A percentile compares a stretch with the other conserved stretches of the same genome.
These are phyloP conservation scores for Mimosa pudica DNA, from an alignment of 306 rosid genomes.

Conservation along the genomic window DNA sequence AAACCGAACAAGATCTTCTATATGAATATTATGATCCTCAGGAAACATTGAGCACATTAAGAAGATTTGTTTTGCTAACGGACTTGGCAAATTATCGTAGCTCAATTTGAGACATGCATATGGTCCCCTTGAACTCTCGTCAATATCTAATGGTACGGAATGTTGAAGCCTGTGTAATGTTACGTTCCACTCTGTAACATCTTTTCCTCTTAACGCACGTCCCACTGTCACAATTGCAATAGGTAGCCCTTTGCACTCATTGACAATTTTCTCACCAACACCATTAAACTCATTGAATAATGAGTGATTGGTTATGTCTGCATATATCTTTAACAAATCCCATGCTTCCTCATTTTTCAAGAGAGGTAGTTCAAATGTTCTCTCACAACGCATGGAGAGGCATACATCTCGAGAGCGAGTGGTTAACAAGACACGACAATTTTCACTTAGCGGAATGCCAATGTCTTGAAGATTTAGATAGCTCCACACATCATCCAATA, in stretches of 20 bases:
- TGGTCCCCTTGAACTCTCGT: too few species aligned
- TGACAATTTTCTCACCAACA: neutral
- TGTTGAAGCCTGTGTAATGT: too few species aligned
- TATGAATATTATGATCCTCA: too few species aligned
- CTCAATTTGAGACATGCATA: too few species aligned
- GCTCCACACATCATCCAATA: constrained; percentile 19
- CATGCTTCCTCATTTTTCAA: neutral
- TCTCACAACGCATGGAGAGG: neutral
- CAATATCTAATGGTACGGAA: too few species aligned
- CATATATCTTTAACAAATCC: neutral
- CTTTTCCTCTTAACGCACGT: too few species aligned
- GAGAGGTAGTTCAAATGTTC: neutral
- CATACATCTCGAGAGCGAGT: neutral
- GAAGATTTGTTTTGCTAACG: too few species aligned
- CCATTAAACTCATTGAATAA: neutral
- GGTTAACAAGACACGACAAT: neutral
- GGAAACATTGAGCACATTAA: too few species aligned
- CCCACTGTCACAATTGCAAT: too few species aligned
- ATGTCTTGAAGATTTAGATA: neutral
- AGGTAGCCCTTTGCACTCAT: constrained; percentile 5
- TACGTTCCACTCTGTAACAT: too few species aligned
- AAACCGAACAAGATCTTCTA: too few species aligned
- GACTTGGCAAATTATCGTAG: too few species aligned
- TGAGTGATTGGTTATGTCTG: neutral
- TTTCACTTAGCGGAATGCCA: neutral